Evolutionary conservation across 176 grass and related monocot species (phyloP), one percentile per base, ranked within the genome.

Genomic region (Oryza brachyantha): DNA sequence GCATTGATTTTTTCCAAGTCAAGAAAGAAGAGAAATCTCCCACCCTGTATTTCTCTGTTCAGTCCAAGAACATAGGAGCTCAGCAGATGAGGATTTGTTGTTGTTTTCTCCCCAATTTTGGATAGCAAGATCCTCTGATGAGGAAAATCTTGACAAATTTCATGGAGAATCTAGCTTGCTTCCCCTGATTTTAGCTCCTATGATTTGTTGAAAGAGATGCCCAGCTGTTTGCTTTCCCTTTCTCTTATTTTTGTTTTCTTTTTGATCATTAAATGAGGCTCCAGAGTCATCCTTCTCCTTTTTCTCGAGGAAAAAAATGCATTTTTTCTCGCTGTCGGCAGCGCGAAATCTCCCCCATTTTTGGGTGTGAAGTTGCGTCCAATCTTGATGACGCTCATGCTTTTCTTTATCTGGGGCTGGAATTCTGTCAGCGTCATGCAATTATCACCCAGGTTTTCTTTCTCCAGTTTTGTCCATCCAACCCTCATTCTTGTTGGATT

Each of bases 351-450:
- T 64, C 28, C 9, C 60, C 3, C 36, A 52, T 66, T 77, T 85
- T 34, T 77, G 77, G 77, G 77, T 81, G 59, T 11, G 45, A 46
- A 73, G 17, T 24, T 61, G 81, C 73, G 17, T 39, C 59, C 65
- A 61, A 64, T 85, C 77, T 41, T 70, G 63, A 32, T 57, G 36
- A 48, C 29, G 64, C 64, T 85, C 27, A 29, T 81, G 65, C 38
- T 81, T 21, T 77, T 76, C 82, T 81, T 41, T 76, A 70, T 79
- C 38, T 67, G 73, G 73, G 72, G 83, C 66, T 81, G 77, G 77
- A 85, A 76, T 31, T 60, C 66, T 89, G 87, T 85, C 87, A 72
- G 59, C 82, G 0, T 89, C 82, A 72, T 13, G 29, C 40, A 75
- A 64, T 59, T 71, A 75, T 63, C 36, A 35, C n/a, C 32, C 13